Evolutionary conservation across 345 rosid genomes (phyloP).

Genomic region (Hypericum perforatum): DNA sequence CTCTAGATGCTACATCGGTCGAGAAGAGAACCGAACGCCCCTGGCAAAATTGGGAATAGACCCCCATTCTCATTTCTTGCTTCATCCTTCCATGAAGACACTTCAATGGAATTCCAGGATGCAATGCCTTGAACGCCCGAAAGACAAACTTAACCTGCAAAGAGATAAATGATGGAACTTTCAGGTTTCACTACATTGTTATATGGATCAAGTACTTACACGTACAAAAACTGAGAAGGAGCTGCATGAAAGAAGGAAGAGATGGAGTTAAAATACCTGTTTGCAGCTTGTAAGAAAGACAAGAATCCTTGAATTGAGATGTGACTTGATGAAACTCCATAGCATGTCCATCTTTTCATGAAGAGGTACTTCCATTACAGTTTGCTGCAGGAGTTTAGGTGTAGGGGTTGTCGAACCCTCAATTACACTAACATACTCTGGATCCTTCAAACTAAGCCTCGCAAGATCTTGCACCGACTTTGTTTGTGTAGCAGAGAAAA

Average conservation of each 20-base stretch:
- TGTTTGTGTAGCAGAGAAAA: slow-evolving; percentile 93
- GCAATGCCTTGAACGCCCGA: slow-evolving; percentile 90
- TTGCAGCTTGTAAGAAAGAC: slow-evolving; percentile 90
- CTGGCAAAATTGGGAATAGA: slow-evolving; percentile 78
- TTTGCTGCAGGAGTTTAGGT: slow-evolving; percentile 66
- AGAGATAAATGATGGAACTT: slow-evolving; percentile 1
- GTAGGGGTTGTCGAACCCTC: slow-evolving; percentile 77
- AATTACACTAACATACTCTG: slow-evolving; percentile 86
- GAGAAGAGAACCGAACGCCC: slow-evolving; percentile 74
- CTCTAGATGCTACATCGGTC: slow-evolving; percentile 91
- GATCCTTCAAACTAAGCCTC: slow-evolving; percentile 90
- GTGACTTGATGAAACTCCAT: slow-evolving; percentile 87
- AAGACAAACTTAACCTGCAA: slow-evolving; percentile 76
- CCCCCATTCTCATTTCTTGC: slow-evolving; percentile 71
- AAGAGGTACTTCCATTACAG: slow-evolving; percentile 75
- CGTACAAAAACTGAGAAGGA: too few relatives aligned
- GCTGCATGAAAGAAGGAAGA: too few relatives aligned
- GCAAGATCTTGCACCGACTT: slow-evolving; percentile 94
- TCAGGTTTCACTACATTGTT: too few relatives aligned
- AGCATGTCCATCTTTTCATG: slow-evolving; percentile 83
- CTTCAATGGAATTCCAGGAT: slow-evolving; percentile 89
- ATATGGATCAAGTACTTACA: background rate
- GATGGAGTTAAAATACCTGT: slow-evolving; percentile 40
- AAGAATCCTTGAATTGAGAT: slow-evolving; percentile 65
- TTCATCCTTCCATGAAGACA: slow-evolving; percentile 97